phyloP scores from a whole-genome alignment of 768 basidiomycete species.

The Hypholoma sublateritium region DNA sequence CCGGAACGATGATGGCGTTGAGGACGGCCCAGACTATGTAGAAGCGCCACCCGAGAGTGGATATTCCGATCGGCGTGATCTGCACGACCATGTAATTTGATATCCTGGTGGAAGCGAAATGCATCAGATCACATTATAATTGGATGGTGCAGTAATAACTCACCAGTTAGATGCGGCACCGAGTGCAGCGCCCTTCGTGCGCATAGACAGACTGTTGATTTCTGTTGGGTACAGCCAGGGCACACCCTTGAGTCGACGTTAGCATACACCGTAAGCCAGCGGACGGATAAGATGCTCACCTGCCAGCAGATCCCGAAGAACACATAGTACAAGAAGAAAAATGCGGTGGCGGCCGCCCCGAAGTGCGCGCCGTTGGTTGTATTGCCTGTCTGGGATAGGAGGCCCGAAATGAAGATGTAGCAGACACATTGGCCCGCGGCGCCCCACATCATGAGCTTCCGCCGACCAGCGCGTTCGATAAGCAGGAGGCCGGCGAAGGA shows the following conservation, averaged over 20 bases:
- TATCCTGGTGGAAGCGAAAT: conserved; percentile 29
- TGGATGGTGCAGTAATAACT: background rate
- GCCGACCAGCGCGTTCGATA: conserved; percentile 48
- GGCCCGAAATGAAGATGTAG: conserved; percentile 42
- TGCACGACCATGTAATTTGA: conserved; percentile 52
- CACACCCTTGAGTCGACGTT: conserved; percentile 32
- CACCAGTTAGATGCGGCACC: conserved; percentile 50
- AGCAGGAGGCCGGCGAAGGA: conserved; percentile 45
- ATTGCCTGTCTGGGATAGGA: conserved; percentile 37
- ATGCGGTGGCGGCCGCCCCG: conserved; percentile 44
- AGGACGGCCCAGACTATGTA: conserved; percentile 51
- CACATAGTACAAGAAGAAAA: conserved; percentile 51
- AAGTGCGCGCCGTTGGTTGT: conserved; percentile 32
- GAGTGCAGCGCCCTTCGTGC: conserved; percentile 48
- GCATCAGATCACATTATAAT: background rate
- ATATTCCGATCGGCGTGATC: conserved; percentile 46
- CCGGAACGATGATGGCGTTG: conserved; percentile 47
- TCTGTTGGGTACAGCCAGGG: conserved; percentile 53
- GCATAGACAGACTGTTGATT: conserved; percentile 50
- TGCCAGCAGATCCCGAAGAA: conserved; percentile 56
- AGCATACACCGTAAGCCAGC: background rate
- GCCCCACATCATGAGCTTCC: conserved; percentile 55
- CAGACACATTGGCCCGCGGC: conserved; percentile 50
- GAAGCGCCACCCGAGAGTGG: conserved; percentile 48
- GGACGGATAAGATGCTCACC: conserved; percentile 23